These are phyloP conservation scores for Schwanniomyces sp. DNA, from an alignment of 805 yeast genomes.

Conservation along the genomic window DNA sequence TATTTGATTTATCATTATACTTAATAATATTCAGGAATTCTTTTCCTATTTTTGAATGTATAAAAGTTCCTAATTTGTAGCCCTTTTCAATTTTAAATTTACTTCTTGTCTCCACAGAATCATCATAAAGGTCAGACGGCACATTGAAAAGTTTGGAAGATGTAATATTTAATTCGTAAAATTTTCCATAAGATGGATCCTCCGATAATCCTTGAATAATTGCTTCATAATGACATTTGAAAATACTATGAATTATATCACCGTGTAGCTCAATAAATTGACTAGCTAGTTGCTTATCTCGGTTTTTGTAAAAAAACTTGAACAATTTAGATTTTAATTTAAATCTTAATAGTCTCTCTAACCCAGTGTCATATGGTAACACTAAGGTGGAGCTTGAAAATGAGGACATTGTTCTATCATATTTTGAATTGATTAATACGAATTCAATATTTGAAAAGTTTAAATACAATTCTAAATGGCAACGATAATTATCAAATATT, in stretches of 20 bases:
- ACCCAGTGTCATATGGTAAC: conserved; percentile 16
- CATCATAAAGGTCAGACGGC: neutral
- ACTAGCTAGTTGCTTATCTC: neutral
- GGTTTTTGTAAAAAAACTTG: conserved; percentile 9
- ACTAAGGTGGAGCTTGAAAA: conserved; percentile 7
- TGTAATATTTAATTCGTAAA: conserved; percentile 7
- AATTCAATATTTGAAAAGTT: conserved; percentile 14
- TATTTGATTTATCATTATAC: conserved; percentile 7
- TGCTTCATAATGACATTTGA: conserved; percentile 7
- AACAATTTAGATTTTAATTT: conserved; percentile 13
- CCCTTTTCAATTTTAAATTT: conserved; percentile 5
- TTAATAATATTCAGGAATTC: conserved; percentile 7
- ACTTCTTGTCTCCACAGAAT: conserved; percentile 1
- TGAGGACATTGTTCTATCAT: conserved; percentile 12
- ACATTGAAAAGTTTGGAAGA: conserved; percentile 6
- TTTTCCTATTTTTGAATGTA: conserved; percentile 7
- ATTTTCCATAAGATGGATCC: conserved; percentile 3
- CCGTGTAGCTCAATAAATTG: conserved; percentile 4
- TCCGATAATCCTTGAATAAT: conserved; percentile 6
- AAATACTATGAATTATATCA: conserved; percentile 5
- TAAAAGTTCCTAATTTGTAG: conserved; percentile 2
- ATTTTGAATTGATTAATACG: conserved; percentile 10
- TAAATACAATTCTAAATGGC: conserved; percentile 9
- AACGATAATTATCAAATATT: conserved; percentile 14
- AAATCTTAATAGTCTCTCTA: conserved; percentile 12